Percentiles rank a stretch among this genome's conserved stretches.
Evolutionary conservation across 116 monocot genomes (phyloP).

Genomic region (Iris pallida): DNA sequence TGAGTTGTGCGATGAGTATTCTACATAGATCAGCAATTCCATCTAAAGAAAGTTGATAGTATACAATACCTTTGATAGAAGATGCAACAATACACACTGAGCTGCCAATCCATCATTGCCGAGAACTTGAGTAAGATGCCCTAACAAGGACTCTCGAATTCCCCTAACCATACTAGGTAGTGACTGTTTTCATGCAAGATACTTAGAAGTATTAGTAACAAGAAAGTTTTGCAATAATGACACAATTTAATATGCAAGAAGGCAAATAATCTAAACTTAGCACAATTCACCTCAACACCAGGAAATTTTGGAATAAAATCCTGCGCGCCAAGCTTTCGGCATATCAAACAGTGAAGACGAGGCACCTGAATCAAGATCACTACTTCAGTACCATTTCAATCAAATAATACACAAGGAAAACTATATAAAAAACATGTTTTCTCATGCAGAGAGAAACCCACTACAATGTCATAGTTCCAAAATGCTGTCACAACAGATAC

Average conservation of each 20-base stretch:
- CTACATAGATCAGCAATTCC: no score
- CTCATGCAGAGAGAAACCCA: no score
- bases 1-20: no score
- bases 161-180: constrained; percentile 39
- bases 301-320: constrained; percentile 53
- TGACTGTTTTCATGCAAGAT: constrained; percentile 31
- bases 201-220: not conserved
- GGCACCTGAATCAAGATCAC: constrained; percentile 57
- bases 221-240: not conserved
- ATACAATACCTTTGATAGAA: constrained; percentile 67
- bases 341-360: constrained; percentile 77
- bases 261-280: not conserved
- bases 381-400: constrained; percentile 1
- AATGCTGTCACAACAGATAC: no score
- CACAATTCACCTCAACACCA: constrained; percentile 41
- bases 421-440: no score
- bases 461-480: no score
- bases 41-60: not conserved
- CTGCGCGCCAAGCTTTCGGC: constrained; percentile 42
- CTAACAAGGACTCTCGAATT: constrained; percentile 66
- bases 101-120: constrained; percentile 90
- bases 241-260: not conserved
- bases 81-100: constrained; percentile 76
- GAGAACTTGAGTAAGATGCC: constrained; percentile 53
- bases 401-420: no score